phyloP scores from a whole-genome alignment of 2,329 filamentous ascomycete genomes.

The Biscogniauxia mediterranea region DNA sequence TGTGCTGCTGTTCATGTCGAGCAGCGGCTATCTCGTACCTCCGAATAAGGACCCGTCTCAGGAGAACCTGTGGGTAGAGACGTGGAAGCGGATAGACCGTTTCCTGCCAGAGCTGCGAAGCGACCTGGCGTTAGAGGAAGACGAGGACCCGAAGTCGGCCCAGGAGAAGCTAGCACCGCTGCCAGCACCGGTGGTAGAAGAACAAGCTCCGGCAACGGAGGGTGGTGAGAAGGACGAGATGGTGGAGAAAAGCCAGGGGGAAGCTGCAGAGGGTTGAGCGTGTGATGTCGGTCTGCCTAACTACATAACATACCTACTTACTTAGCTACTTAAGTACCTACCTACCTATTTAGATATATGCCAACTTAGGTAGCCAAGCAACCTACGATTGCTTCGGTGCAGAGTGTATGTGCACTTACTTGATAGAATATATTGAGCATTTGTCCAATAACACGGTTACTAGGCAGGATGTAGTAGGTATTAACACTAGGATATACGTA shows the following conservation, averaged over 20 bases:
- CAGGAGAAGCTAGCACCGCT: conserved; percentile 4
- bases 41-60: conserved; percentile 57
- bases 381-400: too few species aligned
- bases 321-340: too few species aligned
- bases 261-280: neutral
- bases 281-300: neutral
- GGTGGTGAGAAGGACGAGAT: neutral
- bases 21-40: conserved; percentile 77
- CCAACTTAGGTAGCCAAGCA: too few species aligned
- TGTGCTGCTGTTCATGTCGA: conserved; percentile 91
- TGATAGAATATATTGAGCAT: too few species aligned
- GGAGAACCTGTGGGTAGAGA: conserved; percentile 60
- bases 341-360: too few species aligned
- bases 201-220: neutral
- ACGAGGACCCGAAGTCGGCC: conserved; percentile 11
- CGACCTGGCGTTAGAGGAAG: conserved; percentile 55
- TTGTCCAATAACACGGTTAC: too few species aligned
- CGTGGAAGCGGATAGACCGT: conserved; percentile 64
- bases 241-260: neutral
- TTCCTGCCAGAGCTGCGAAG: conserved; percentile 60
- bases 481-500: too few species aligned
- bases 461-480: too few species aligned
- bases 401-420: too few species aligned
- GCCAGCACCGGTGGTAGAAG: neutral
- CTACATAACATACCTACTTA: neutral